Conservation (phyloP, 495 filamentous ascomycete genomes). For the Penicillium crystallinum region DNA sequence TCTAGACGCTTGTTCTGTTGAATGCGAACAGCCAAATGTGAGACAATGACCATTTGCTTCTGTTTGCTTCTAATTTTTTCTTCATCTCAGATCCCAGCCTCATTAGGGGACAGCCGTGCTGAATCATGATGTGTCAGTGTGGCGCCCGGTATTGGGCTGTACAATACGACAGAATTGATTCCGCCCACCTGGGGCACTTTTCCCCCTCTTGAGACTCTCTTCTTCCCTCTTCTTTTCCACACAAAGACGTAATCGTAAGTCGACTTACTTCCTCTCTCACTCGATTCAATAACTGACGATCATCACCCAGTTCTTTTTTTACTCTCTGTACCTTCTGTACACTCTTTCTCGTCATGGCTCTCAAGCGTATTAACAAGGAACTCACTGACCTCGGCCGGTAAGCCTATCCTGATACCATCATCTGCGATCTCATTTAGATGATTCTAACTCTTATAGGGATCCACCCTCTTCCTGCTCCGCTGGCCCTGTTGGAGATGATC, state of each 20-base stretch:
- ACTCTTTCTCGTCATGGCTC: slow-evolving; percentile 64
- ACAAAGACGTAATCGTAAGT: slow-evolving; percentile 33
- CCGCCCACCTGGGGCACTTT: slow-evolving; percentile 20
- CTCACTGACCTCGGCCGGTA: slow-evolving; percentile 99
- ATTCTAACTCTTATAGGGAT: slow-evolving; percentile 55
- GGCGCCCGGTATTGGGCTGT: slow-evolving; percentile 17
- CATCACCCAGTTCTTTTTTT: slow-evolving; percentile 8
- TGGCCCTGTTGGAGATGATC: slow-evolving; percentile 91
- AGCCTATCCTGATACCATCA: slow-evolving; percentile 21
- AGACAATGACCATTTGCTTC: background rate
- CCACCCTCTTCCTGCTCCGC: slow-evolving; percentile 98
- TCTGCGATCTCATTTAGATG: background rate
- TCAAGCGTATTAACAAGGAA: slow-evolving; percentile 99
- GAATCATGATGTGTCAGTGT: slow-evolving; percentile 9
- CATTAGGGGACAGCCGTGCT: background rate
- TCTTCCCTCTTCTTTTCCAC: slow-evolving; percentile 28
- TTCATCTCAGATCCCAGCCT: background rate
- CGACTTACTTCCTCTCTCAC: slow-evolving; percentile 1
- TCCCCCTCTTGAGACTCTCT: slow-evolving; percentile 18
- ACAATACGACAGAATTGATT: slow-evolving; percentile 16
- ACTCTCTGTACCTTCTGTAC: slow-evolving; percentile 1
- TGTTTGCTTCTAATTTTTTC: background rate
- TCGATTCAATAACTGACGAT: slow-evolving; percentile 2
- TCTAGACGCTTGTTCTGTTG: background rate
- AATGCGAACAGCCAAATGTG: background rate